phyloP scores from a whole-genome alignment of 2,329 filamentous ascomycete genomes.

The Diaporthe sp. region DNA sequence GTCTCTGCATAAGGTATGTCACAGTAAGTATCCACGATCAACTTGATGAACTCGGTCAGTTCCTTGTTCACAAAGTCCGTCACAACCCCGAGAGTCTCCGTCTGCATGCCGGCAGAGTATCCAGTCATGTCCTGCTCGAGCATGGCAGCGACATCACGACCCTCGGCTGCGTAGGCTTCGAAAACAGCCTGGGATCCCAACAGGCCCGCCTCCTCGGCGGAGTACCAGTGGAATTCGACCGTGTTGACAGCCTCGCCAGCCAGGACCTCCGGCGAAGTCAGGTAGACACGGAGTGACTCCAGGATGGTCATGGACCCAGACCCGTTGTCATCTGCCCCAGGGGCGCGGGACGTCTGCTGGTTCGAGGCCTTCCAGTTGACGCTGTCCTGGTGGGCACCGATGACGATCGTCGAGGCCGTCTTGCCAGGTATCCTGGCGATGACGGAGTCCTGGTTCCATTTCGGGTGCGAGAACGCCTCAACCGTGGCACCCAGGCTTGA shows the following conservation, averaged over 20 bases:
- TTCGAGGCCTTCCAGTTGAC: conserved; percentile 82
- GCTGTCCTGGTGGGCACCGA: conserved; percentile 85
- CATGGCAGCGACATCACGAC: conserved; percentile 55
- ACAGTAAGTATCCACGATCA: conserved; percentile 50
- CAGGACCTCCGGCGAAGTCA: conserved; percentile 73
- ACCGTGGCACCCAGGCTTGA: conserved; percentile 70
- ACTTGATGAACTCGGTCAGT: conserved; percentile 53
- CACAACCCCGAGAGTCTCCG: conserved; percentile 54
- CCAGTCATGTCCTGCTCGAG: conserved; percentile 62
- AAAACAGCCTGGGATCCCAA: conserved; percentile 75
- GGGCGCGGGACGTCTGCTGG: conserved; percentile 67
- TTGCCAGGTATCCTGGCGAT: conserved; percentile 85
- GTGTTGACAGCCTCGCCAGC: conserved; percentile 78
- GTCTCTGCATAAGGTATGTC: conserved; percentile 80
- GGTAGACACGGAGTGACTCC: conserved; percentile 80
- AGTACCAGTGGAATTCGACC: conserved; percentile 76
- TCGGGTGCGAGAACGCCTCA: conserved; percentile 61
- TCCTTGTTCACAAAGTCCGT: conserved; percentile 55
- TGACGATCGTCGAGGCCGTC: conserved; percentile 76
- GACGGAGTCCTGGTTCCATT: conserved; percentile 81
- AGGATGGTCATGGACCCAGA: conserved; percentile 84
- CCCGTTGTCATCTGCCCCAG: conserved; percentile 83
- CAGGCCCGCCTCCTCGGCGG: conserved; percentile 78
- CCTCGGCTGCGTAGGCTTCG: conserved; percentile 50
- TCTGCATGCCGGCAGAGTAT: conserved; percentile 49